A percentile compares a stretch with the other conserved stretches of the same genome.
Conservation (phyloP, 202 grass and related monocot genomes). For the Bolboschoenoplectus hybrid region DNA sequence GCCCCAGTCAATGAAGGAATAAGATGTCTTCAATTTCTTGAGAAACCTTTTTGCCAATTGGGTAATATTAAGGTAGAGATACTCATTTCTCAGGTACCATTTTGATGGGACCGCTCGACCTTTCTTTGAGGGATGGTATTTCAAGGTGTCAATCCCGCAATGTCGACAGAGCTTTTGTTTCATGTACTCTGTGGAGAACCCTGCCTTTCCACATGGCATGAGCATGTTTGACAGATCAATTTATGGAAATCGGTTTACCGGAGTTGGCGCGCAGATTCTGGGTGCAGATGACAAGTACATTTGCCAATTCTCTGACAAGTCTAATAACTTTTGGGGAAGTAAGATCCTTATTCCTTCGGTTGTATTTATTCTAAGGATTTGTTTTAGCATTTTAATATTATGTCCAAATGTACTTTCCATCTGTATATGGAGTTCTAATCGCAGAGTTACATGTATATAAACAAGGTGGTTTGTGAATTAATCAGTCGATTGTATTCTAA, state of each 20-base stretch:
- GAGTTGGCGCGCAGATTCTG: slow-evolving; percentile 80
- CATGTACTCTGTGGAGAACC: slow-evolving; percentile 95
- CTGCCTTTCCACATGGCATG: slow-evolving; percentile 78
- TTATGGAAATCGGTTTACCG: slow-evolving; percentile 67
- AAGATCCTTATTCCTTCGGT: slow-evolving; percentile 40
- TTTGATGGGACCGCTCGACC: slow-evolving; percentile 66
- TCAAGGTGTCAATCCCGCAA: slow-evolving; percentile 83
- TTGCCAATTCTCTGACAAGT: slow-evolving; percentile 77
- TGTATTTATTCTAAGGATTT: background rate
- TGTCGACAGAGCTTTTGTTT: slow-evolving; percentile 85
- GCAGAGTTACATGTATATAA: background rate
- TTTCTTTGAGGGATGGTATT: slow-evolving; percentile 98
- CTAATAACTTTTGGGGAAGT: slow-evolving; percentile 97
- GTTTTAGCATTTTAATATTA: slow-evolving; percentile 17
- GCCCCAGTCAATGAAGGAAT: background rate
- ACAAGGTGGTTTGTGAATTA: background rate
- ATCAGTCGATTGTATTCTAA: background rate
- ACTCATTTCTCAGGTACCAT: slow-evolving; percentile 64
- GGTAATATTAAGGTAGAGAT: background rate
- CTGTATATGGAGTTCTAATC: background rate
- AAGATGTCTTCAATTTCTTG: background rate
- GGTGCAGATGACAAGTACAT: slow-evolving; percentile 93
- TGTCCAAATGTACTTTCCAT: background rate
- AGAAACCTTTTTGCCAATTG: background rate
- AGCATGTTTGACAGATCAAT: slow-evolving; percentile 48